Evolutionary conservation across 2,329 filamentous ascomycete genomes (phyloP).

Genomic region (Colletotrichum sp.): DNA sequence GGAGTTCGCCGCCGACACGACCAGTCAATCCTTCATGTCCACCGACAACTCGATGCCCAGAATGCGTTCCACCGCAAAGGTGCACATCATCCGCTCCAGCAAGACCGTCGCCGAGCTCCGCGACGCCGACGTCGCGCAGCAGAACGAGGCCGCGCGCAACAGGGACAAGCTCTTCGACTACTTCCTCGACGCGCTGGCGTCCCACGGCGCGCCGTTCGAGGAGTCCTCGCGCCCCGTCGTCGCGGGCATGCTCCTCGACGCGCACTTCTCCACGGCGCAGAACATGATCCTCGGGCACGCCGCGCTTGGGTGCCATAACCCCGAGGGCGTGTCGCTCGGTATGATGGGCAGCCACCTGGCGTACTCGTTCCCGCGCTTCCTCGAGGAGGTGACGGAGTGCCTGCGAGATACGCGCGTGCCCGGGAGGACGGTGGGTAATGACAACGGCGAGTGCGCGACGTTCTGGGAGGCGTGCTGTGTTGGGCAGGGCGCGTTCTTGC

Average conservation of each 20-base stretch:
- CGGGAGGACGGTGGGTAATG: slow-evolving; percentile 43
- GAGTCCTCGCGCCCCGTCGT: slow-evolving; percentile 62
- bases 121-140: slow-evolving; percentile 68
- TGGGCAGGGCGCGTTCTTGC: slow-evolving; percentile 73
- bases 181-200: slow-evolving; percentile 51
- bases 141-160: slow-evolving; percentile 59
- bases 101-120: slow-evolving; percentile 72
- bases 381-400: slow-evolving; percentile 68
- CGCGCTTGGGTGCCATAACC: slow-evolving; percentile 60
- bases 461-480: slow-evolving; percentile 51
- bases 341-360: slow-evolving; percentile 76
- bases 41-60: neutral
- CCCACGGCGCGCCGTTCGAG: slow-evolving; percentile 34
- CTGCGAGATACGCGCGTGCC: slow-evolving; percentile 42
- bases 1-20: slow-evolving; percentile 72
- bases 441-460: slow-evolving; percentile 45
- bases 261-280: slow-evolving; percentile 66
- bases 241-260: slow-evolving; percentile 73
- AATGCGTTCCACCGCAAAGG: slow-evolving; percentile 53
- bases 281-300: slow-evolving; percentile 71
- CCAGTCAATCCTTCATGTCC: slow-evolving; percentile 45
- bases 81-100: slow-evolving; percentile 70
- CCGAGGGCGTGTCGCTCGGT: slow-evolving; percentile 65
- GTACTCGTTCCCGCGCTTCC: slow-evolving; percentile 72
- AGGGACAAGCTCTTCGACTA: slow-evolving; percentile 58